Evolutionary conservation across 1,284 basidiomycete genomes (phyloP).

Genomic region (Lignosus rhinocerotis): DNA sequence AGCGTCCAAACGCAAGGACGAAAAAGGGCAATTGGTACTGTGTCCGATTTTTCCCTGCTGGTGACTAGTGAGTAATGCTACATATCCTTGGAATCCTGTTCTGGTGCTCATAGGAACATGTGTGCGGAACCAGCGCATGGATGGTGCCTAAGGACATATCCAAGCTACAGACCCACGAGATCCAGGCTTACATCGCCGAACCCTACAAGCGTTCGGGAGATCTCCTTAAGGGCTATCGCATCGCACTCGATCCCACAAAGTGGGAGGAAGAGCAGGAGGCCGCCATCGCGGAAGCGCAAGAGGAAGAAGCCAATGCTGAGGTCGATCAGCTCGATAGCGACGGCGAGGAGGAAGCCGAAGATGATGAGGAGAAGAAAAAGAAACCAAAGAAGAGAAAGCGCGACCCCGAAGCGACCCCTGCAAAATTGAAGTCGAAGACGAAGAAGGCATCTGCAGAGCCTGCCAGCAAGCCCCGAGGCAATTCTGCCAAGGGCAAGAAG

Average conservation of each 20-base stretch:
- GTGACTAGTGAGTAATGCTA: constrained; percentile 77
- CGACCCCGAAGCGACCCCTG: constrained; percentile 42
- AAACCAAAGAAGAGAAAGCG: constrained; percentile 50
- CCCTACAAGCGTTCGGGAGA: constrained; percentile 75
- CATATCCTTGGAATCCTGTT: constrained; percentile 10
- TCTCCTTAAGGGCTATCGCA: constrained; percentile 78
- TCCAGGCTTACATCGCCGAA: constrained; percentile 80
- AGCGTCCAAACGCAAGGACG: constrained; percentile 57
- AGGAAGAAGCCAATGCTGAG: constrained; percentile 63
- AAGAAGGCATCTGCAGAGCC: constrained; percentile 59
- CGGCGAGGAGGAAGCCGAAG: constrained; percentile 54
- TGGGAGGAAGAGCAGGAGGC: constrained; percentile 70
- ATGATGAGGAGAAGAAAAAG: constrained; percentile 49
- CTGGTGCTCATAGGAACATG: constrained; percentile 16
- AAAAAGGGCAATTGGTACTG: constrained; percentile 78
- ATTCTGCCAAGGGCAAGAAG: constrained; percentile 51
- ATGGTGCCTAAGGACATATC: constrained; percentile 81
- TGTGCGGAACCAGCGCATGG: constrained; percentile 69
- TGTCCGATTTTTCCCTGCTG: constrained; percentile 87
- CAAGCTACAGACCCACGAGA: constrained; percentile 77
- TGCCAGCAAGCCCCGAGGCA: constrained; percentile 39
- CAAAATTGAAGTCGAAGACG: constrained; percentile 46
- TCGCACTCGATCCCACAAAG: constrained; percentile 77
- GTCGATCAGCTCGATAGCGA: constrained; percentile 72
- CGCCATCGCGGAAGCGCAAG: constrained; percentile 44